Conservation (phyloP, 805 yeast species). For the Yarrowia sp. region DNA sequence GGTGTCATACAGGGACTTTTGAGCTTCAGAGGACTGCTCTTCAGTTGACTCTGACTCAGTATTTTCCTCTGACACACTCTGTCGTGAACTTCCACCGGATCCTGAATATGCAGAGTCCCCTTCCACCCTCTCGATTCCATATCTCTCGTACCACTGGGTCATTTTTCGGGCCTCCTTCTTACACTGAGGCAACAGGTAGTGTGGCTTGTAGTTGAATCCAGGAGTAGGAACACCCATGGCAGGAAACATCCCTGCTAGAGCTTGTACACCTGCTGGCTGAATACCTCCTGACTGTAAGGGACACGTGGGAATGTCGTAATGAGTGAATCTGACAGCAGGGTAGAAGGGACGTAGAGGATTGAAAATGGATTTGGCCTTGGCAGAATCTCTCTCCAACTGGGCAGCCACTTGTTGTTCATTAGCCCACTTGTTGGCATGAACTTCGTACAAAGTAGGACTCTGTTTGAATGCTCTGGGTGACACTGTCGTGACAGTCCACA, state of each 20-base stretch:
- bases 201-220: slow-evolving; percentile 6
- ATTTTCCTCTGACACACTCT: not conserved
- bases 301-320: slow-evolving; percentile 42
- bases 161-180: slow-evolving; percentile 38
- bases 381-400: not conserved
- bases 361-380: slow-evolving; percentile 4
- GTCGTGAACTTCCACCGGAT: too few species aligned
- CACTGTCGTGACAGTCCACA: slow-evolving; percentile 24
- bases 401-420: slow-evolving; percentile 21
- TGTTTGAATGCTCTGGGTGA: slow-evolving; percentile 17
- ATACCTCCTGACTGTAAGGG: slow-evolving; percentile 34
- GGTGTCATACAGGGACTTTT: not conserved
- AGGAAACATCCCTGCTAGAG: slow-evolving; percentile 17
- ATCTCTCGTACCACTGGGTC: slow-evolving; percentile 34
- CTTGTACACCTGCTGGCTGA: slow-evolving; percentile 38
- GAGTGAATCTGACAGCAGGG: slow-evolving; percentile 43
- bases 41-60: not conserved
- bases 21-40: too few species aligned
- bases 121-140: slow-evolving; percentile 8
- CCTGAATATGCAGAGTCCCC: too few species aligned
- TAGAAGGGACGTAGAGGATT: slow-evolving; percentile 14
- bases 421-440: slow-evolving; percentile 34
- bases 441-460: slow-evolving; percentile 16
- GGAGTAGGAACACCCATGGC: slow-evolving; percentile 11
- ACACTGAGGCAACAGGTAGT: slow-evolving; percentile 41